These are phyloP conservation scores for Coemansia javaensis DNA, from an alignment of 192 early-diverging fungal species.

Conservation along the genomic window DNA sequence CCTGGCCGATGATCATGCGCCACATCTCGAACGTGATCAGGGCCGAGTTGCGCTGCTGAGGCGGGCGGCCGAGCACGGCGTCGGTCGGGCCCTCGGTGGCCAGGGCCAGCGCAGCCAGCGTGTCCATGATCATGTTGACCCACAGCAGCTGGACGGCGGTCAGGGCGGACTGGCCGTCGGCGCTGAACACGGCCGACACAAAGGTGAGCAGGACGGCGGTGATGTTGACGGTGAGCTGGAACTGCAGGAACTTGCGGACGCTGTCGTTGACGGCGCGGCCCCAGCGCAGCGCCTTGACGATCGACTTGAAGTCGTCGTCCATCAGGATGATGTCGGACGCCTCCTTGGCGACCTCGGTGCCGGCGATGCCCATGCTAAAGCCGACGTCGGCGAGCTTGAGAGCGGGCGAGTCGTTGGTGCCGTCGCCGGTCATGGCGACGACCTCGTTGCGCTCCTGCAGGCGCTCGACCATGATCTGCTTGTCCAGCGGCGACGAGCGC, in stretches of 20 bases:
- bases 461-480: conserved; percentile 77
- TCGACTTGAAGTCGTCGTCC: conserved; percentile 86
- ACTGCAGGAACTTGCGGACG: conserved; percentile 84
- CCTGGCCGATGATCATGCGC: conserved; percentile 88
- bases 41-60: conserved; percentile 66
- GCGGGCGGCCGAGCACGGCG: conserved; percentile 74
- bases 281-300: conserved; percentile 76
- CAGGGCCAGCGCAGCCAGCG: conserved; percentile 85
- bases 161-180: conserved; percentile 67
- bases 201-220: conserved; percentile 72
- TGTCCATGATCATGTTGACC: conserved; percentile 96
- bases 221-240: conserved; percentile 81
- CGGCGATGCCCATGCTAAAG: conserved; percentile 89
- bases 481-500: conserved; percentile 82
- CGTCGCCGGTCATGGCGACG: conserved; percentile 80
- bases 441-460: conserved; percentile 68
- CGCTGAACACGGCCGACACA: conserved; percentile 59
- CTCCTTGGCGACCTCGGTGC: conserved; percentile 82
- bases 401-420: conserved; percentile 83
- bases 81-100: conserved; percentile 86
- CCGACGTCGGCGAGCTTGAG: conserved; percentile 87
- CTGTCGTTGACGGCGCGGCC: conserved; percentile 76
- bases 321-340: conserved; percentile 78
- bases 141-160: conserved; percentile 90
- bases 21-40: conserved; percentile 87